phyloP scores from a whole-genome alignment of 139 green algal genomes.

The Chlamydomonas incerta region DNA sequence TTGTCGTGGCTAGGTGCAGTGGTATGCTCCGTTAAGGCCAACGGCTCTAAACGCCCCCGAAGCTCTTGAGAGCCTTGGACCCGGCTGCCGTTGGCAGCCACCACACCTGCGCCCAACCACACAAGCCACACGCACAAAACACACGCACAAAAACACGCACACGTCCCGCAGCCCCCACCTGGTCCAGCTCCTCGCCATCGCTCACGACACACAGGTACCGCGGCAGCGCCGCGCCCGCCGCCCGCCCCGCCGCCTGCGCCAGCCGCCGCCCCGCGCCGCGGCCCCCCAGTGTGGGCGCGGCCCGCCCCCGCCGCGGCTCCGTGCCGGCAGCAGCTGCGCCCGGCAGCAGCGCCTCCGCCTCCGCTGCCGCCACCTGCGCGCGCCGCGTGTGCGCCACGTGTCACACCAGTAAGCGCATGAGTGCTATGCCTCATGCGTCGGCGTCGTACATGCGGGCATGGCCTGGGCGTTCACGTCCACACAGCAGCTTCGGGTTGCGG shows the following conservation, averaged over 20 bases:
- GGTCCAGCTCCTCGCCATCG: constrained; percentile 5
- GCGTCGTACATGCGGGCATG: too few relatives aligned
- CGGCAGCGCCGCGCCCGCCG: not conserved
- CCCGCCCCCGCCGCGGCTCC: not conserved
- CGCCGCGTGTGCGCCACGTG: too few relatives aligned
- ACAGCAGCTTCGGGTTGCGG: too few relatives aligned
- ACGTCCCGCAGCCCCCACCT: not conserved
- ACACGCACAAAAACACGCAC: not conserved
- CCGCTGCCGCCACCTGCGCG: not conserved
- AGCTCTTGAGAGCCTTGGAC: too few relatives aligned
- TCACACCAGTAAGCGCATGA: too few relatives aligned
- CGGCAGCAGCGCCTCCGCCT: not conserved
- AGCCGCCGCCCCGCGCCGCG: not conserved
- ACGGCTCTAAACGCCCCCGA: too few relatives aligned
- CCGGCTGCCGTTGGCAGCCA: too few relatives aligned
- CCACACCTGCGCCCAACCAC: too few relatives aligned
- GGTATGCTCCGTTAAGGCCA: too few relatives aligned
- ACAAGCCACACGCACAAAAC: not conserved
- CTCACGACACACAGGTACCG: constrained; percentile 1
- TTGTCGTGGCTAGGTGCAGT: too few relatives aligned
- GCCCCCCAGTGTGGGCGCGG: not conserved
- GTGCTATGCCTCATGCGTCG: too few relatives aligned
- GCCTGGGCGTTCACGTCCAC: too few relatives aligned
- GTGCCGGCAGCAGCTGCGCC: not conserved
- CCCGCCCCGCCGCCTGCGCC: not conserved